These are phyloP conservation scores for Prunus yedoensis DNA, from an alignment of 331 rosid genomes.

Conservation along the genomic window DNA sequence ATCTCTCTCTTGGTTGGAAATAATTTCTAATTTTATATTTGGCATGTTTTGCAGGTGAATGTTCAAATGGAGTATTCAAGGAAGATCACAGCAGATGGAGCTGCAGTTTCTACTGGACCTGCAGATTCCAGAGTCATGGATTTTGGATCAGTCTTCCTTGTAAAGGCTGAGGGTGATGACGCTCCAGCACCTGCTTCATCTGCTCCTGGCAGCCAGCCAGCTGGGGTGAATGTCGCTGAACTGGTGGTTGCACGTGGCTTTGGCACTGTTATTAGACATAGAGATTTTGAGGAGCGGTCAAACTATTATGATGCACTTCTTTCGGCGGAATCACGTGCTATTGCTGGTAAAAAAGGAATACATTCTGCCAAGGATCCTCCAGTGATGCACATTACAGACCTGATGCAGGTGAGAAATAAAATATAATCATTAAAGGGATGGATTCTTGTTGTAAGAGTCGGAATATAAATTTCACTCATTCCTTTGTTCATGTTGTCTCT, in stretches of 20 bases:
- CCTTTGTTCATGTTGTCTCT: slow-evolving; percentile 11
- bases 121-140: slow-evolving; percentile 81
- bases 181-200: slow-evolving; percentile 45
- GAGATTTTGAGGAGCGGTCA: slow-evolving; percentile 94
- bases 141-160: slow-evolving; percentile 78
- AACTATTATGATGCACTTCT: slow-evolving; percentile 85
- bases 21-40: not conserved
- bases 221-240: slow-evolving; percentile 72
- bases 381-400: slow-evolving; percentile 85
- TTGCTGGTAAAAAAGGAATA: slow-evolving; percentile 68
- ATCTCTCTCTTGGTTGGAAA: not conserved
- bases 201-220: slow-evolving; percentile 45
- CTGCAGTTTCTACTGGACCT: slow-evolving; percentile 49
- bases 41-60: slow-evolving; percentile 50
- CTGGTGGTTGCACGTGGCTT: slow-evolving; percentile 72
- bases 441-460: not conserved
- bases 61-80: slow-evolving; percentile 93
- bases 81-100: slow-evolving; percentile 58
- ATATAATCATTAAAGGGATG: slow-evolving; percentile 12
- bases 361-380: slow-evolving; percentile 91
- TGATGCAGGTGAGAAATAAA: slow-evolving; percentile 55
- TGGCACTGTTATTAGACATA: slow-evolving; percentile 81
- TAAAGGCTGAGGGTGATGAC: slow-evolving; percentile 69
- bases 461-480: slow-evolving; percentile 7
- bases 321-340: slow-evolving; percentile 82